phyloP scores from a whole-genome alignment of 2,329 filamentous ascomycete genomes.

The Rutstroemia sp. region DNA sequence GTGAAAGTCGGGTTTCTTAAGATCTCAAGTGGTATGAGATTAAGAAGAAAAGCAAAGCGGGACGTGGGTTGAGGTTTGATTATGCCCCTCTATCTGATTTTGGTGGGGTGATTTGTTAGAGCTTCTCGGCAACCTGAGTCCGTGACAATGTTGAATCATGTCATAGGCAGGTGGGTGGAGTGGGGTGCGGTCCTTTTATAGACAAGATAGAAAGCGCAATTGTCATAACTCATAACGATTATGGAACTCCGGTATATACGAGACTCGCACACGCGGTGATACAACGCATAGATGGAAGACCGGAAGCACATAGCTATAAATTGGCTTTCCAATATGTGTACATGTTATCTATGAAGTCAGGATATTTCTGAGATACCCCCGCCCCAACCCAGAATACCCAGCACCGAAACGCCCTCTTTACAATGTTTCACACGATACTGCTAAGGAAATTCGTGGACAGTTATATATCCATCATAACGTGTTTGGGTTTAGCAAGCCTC shows the following conservation, averaged over 20 bases:
- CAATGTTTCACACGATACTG: neutral
- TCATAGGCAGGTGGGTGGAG: neutral
- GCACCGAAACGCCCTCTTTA: neutral
- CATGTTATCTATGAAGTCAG: neutral
- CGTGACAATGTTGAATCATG: constrained; percentile 2
- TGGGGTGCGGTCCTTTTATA: neutral
- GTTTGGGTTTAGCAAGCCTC: neutral
- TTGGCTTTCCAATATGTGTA: neutral
- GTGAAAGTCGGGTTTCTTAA: neutral
- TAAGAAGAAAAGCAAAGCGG: constrained; percentile 15
- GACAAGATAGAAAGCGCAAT: neutral
- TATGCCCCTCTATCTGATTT: constrained; percentile 18
- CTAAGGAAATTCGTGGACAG: neutral
- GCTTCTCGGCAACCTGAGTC: constrained; percentile 4
- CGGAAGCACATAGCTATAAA: neutral
- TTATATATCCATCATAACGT: neutral
- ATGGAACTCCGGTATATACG: neutral
- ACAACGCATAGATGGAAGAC: neutral
- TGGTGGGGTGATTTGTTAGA: constrained; percentile 17
- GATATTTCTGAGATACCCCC: neutral
- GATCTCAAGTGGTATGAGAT: neutral
- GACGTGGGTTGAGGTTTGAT: constrained; percentile 14
- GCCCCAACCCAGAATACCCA: neutral
- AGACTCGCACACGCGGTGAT: neutral
- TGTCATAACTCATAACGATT: neutral